These are phyloP conservation scores for Cystobasidiaceae sp. DNA, from an alignment of 1,284 basidiomycete species.

Conservation along the genomic window DNA sequence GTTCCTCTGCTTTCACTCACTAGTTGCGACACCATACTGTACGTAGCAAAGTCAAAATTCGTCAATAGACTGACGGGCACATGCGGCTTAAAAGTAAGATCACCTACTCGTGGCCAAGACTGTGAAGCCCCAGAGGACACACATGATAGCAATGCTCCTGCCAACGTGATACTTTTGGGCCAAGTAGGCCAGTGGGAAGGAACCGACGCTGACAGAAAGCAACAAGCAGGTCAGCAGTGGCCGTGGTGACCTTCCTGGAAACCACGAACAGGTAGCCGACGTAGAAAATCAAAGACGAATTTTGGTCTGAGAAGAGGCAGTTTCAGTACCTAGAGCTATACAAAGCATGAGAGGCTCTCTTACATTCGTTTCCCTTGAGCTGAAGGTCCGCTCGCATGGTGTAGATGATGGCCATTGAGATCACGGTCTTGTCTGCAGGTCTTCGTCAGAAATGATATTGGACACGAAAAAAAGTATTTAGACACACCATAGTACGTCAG, in stretches of 20 bases:
- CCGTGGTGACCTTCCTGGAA: background rate
- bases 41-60: background rate
- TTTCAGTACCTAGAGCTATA: background rate
- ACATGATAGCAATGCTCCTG: slow-evolving; percentile 5
- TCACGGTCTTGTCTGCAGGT: slow-evolving; percentile 7
- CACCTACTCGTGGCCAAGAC: background rate
- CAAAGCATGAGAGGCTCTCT: background rate
- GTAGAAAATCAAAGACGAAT: slow-evolving; percentile 1
- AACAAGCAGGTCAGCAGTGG: background rate
- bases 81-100: background rate
- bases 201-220: background rate
- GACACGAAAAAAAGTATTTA: too few relatives aligned
- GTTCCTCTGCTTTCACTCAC: too few relatives aligned
- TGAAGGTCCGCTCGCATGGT: slow-evolving; percentile 1
- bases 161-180: background rate
- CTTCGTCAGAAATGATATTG: too few relatives aligned
- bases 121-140: background rate
- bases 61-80: background rate
- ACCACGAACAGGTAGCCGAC: background rate
- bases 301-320: background rate
- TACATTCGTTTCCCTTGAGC: background rate
- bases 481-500: background rate
- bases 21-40: slow-evolving; percentile 3
- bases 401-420: slow-evolving; percentile 10
- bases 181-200: slow-evolving; percentile 2